These are phyloP conservation scores for Melanomma pulvis-pyrius DNA, from an alignment of 495 filamentous ascomycete species.

Conservation along the genomic window DNA sequence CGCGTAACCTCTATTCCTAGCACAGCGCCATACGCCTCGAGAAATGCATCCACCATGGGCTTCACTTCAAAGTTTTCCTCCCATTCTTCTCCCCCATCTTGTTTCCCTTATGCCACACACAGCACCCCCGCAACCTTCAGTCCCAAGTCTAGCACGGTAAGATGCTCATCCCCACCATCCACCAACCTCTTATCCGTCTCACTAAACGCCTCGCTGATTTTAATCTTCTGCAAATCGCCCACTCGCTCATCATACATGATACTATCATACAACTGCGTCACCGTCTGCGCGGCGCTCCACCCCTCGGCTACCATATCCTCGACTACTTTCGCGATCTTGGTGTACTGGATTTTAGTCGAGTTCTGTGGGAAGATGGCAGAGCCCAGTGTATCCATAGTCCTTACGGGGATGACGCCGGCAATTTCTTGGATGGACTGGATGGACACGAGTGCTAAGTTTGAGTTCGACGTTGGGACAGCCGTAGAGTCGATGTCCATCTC, in stretches of 20 bases:
- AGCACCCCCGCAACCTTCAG: conserved; percentile 79
- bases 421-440: conserved; percentile 87
- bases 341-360: conserved; percentile 63
- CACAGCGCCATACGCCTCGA: no score
- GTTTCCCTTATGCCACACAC: conserved; percentile 43
- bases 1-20: no score
- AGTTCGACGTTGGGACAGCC: conserved; percentile 5
- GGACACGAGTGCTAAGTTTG: conserved; percentile 61
- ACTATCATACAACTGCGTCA: conserved; percentile 82
- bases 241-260: conserved; percentile 83
- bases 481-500: conserved; percentile 56
- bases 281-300: conserved; percentile 92
- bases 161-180: conserved; percentile 97
- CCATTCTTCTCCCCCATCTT: not conserved
- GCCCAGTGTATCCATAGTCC: conserved; percentile 68
- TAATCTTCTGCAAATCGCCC: conserved; percentile 82
- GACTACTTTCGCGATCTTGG: conserved; percentile 73
- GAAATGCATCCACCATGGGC: no score
- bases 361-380: conserved; percentile 76
- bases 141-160: conserved; percentile 82
- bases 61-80: no score
- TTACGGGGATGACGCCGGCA: conserved; percentile 85
- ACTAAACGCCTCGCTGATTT: conserved; percentile 87
- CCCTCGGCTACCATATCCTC: conserved; percentile 93
- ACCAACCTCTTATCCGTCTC: conserved; percentile 91